Percentiles rank a stretch among this genome's conserved stretches.
These are phyloP conservation scores for Liriodendron chinense DNA, from an alignment of 164 flowering plant species.

Conservation along the genomic window DNA sequence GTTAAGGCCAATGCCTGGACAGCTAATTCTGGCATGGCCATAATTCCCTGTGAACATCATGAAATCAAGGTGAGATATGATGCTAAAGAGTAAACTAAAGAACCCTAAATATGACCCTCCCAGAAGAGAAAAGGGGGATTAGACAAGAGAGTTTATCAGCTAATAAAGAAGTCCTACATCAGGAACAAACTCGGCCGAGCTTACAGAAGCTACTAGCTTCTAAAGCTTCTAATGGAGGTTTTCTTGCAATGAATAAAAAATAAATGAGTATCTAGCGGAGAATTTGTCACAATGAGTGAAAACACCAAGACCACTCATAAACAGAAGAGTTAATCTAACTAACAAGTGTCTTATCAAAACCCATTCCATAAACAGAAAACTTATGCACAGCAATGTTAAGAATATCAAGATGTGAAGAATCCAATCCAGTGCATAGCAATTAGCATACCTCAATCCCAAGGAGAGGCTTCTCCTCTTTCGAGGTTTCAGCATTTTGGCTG, in stretches of 20 bases:
- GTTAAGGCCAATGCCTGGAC: conserved; percentile 86
- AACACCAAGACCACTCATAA: neutral
- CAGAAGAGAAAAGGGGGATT: neutral
- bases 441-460: conserved; percentile 53
- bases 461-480: conserved; percentile 16
- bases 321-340: neutral
- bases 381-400: neutral
- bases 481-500: conserved; percentile 16
- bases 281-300: neutral
- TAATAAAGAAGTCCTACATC: no score
- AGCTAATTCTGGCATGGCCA: conserved; percentile 73
- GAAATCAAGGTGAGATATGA: neutral
- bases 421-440: neutral
- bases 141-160: neutral
- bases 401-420: neutral
- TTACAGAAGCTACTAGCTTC: neutral
- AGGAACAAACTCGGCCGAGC: neutral
- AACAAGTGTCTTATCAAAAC: neutral
- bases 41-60: conserved; percentile 47
- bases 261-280: neutral
- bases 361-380: neutral
- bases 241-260: neutral
- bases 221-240: neutral
- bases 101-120: neutral
- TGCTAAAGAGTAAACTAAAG: neutral